phyloP scores from a whole-genome alignment of 257 asterid species.

The Schizonepeta tenuifolia region DNA sequence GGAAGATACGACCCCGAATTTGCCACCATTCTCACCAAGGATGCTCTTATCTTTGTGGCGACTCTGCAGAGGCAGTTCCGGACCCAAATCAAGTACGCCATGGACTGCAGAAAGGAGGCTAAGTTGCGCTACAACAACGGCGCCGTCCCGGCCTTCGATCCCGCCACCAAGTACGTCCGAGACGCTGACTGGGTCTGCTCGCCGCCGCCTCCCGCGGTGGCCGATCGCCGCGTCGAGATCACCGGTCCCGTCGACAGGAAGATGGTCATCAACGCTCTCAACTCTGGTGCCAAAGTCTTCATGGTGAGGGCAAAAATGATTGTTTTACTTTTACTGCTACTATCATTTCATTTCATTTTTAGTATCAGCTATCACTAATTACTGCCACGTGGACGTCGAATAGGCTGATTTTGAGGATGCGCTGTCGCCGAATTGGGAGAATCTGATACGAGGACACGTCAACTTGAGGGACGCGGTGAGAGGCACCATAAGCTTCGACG shows the following conservation, averaged over 20 bases:
- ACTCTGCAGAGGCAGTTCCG: conserved; percentile 75
- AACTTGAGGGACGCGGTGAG: conserved; percentile 85
- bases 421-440: conserved; percentile 93
- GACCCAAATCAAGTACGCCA: conserved; percentile 67
- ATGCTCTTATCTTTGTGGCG: conserved; percentile 78
- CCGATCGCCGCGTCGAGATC: conserved; percentile 94
- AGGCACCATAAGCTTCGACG: conserved; percentile 79
- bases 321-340: too few relatives aligned
- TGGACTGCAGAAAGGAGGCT: conserved; percentile 79
- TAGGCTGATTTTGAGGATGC: conserved; percentile 99
- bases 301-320: too few relatives aligned
- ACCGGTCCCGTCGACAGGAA: conserved; percentile 98
- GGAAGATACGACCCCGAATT: conserved; percentile 80
- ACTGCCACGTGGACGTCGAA: too few relatives aligned
- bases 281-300: conserved; percentile 95
- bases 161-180: conserved; percentile 67
- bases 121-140: conserved; percentile 71
- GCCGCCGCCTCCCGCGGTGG: conserved; percentile 69
- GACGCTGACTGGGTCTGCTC: conserved; percentile 80
- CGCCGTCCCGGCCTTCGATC: conserved; percentile 73
- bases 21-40: conserved; percentile 55
- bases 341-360: too few relatives aligned
- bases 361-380: too few relatives aligned
- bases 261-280: conserved; percentile 96
- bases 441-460: conserved; percentile 77